Conservation (phyloP, 495 filamentous ascomycete genomes). For the Penicillium ucsense region DNA sequence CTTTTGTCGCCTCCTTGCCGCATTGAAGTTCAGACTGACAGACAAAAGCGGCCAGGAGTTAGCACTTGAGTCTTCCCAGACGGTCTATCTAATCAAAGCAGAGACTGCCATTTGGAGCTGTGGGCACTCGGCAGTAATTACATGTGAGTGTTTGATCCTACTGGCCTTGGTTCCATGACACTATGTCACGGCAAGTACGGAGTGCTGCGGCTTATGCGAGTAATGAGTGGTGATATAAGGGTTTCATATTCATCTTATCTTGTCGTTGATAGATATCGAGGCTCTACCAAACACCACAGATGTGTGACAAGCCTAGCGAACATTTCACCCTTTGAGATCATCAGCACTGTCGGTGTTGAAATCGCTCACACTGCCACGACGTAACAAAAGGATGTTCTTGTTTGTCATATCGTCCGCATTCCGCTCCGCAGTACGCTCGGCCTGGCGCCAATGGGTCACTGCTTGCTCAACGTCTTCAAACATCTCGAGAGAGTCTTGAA, state of each 20-base stretch:
- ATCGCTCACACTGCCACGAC: slow-evolving; percentile 35
- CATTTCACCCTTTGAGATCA: slow-evolving; percentile 26
- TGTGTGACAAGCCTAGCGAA: not conserved
- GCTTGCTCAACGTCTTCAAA: slow-evolving; percentile 63
- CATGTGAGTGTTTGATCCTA: no score
- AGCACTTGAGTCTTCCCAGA: no score
- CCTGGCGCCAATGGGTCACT: slow-evolving; percentile 48
- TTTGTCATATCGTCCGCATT: slow-evolving; percentile 33
- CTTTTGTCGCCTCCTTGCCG: no score
- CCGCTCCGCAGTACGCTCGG: slow-evolving; percentile 46
- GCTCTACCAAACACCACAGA: no score
- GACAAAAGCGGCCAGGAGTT: no score
- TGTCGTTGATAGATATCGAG: no score
- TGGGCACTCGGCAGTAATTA: no score
- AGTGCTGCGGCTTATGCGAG: not conserved
- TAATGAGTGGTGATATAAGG: not conserved
- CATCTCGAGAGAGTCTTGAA: slow-evolving; percentile 76
- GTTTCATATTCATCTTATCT: not conserved
- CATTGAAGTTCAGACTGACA: no score
- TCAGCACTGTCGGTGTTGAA: slow-evolving; percentile 33
- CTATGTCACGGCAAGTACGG: not conserved
- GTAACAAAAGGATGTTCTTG: slow-evolving; percentile 33
- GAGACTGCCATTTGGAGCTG: no score
- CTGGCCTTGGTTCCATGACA: no score
- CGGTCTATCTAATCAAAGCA: no score